Evolutionary conservation across 2,329 filamentous ascomycete genomes (phyloP), one percentile per base, ranked within the genome.

Genomic region (Cytospora leucostoma): DNA sequence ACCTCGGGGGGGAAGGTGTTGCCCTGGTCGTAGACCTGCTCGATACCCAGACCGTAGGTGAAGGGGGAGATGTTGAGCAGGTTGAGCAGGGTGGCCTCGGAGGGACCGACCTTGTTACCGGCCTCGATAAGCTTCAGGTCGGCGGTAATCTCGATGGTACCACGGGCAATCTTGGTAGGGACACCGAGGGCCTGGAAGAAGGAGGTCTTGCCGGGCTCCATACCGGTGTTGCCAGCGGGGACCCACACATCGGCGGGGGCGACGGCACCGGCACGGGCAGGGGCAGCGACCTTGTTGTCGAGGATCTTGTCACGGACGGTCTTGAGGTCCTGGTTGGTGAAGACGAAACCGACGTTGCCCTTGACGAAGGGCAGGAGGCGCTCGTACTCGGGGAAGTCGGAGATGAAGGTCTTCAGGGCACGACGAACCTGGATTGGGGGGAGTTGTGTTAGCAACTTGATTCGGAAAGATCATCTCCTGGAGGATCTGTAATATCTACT

Each of bases 181-280:
- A 99, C 93, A 92, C 94, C 94, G 82, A 99, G 95, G 76, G 95
- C 95, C 90, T 99, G 95, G 93, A 99, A 99, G 93, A 99, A 99
- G 79, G 95, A 98, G 77, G 95, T 99, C 91, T 99, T 99, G 82
- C 96, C 96, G 79, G 95, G 96, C 83, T 99, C 95, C 95, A 99
- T 99, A 84, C 95, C 95, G 76, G 95, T 99, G 91, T 99, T 99
- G 82, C 95, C 95, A 73, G 93, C 95, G 71, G 95, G 95, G 72
- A 99, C 80, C 85, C 83, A 99, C 79, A 99, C 95, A 81, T 99
- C 96, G 76, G 78, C 82, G 71, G 96, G 95, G 72, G 95, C 96
- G 74, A 99, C 76, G 76, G 96, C 95, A 89, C 96, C 96, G 75
- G 95, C 94, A 92, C 95, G 93, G 73, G 95, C 95, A 70, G 95